These are phyloP conservation scores for Xylariaceae sp. DNA, from an alignment of 2,329 filamentous ascomycete genomes.

Conservation along the genomic window DNA sequence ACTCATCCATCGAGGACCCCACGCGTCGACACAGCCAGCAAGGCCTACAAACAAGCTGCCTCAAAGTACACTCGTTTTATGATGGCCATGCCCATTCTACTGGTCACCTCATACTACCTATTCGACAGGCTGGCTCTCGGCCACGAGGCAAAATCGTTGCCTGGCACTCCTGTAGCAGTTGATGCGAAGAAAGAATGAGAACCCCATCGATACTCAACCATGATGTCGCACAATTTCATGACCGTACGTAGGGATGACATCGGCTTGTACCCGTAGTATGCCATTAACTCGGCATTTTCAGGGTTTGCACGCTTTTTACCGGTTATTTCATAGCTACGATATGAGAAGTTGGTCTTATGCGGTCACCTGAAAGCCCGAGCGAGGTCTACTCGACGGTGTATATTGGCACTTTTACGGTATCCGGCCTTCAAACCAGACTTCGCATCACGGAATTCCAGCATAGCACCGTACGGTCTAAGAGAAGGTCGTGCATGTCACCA, in stretches of 20 bases:
- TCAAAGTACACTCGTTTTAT: slow-evolving; percentile 44
- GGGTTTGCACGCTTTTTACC: background rate
- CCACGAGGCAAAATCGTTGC: slow-evolving; percentile 21
- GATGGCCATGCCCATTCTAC: slow-evolving; percentile 48
- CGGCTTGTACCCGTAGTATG: background rate
- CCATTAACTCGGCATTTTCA: background rate
- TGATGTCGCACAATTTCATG: background rate
- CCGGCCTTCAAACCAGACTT: background rate
- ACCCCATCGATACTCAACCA: background rate
- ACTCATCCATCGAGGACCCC: background rate
- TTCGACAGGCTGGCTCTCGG: slow-evolving; percentile 38
- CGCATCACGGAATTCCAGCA: background rate
- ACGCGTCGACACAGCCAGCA: slow-evolving; percentile 31
- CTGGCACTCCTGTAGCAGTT: background rate
- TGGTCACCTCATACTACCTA: slow-evolving; percentile 51
- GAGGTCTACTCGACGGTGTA: background rate
- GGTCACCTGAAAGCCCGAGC: background rate
- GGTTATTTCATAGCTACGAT: background rate
- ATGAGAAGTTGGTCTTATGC: background rate
- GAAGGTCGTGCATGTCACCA: background rate
- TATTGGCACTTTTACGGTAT: background rate
- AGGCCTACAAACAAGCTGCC: slow-evolving; percentile 37
- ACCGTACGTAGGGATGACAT: background rate
- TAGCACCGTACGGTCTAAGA: background rate
- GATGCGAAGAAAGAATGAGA: slow-evolving; percentile 2